phyloP scores from a whole-genome alignment of 1,284 basidiomycete genomes.

The Naganishia albida region DNA sequence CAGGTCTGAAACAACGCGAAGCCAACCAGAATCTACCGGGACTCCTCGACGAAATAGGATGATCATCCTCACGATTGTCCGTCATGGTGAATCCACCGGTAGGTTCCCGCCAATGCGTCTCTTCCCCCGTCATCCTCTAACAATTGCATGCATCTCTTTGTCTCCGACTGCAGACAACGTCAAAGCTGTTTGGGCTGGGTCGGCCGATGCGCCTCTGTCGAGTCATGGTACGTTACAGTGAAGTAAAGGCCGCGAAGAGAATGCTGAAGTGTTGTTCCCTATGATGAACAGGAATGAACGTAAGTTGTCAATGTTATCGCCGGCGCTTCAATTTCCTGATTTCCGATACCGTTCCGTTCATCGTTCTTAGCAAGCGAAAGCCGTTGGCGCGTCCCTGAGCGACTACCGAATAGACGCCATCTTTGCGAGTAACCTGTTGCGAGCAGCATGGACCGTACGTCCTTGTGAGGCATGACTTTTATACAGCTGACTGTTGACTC shows the following conservation, averaged over 20 bases:
- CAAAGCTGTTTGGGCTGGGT: constrained; percentile 71
- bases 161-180: constrained; percentile 48
- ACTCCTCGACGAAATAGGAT: constrained; percentile 37
- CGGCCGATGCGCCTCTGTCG: constrained; percentile 76
- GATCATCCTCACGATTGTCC: constrained; percentile 55
- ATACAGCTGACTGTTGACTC: background rate
- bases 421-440: constrained; percentile 74
- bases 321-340: constrained; percentile 16
- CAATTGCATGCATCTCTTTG: constrained; percentile 6
- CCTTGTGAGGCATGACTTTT: background rate
- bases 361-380: constrained; percentile 71
- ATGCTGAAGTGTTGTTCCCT: background rate
- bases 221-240: constrained; percentile 66
- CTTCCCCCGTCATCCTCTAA: constrained; percentile 1
- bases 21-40: too few relatives aligned
- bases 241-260: constrained; percentile 21
- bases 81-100: constrained; percentile 78
- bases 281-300: constrained; percentile 63
- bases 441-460: constrained; percentile 60
- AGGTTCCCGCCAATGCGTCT: constrained; percentile 45
- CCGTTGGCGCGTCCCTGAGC: constrained; percentile 68
- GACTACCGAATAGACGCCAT: constrained; percentile 65
- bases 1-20: too few relatives aligned
- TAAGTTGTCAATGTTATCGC: constrained; percentile 42
- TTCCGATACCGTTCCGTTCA: background rate